Evolutionary conservation across 2,329 filamentous ascomycete genomes (phyloP).

Genomic region (Phialophora chinensis): DNA sequence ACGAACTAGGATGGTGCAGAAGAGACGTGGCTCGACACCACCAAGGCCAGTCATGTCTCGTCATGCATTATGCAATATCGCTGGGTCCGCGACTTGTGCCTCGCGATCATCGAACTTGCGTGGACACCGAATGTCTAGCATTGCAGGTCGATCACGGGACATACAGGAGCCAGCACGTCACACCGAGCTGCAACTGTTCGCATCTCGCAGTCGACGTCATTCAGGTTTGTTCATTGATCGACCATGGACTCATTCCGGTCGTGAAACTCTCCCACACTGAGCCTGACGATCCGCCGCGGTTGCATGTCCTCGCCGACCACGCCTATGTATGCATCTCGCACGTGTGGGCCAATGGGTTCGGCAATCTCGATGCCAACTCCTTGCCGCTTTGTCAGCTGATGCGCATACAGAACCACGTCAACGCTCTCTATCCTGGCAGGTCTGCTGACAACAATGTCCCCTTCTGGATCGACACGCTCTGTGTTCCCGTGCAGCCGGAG

Average conservation of each 20-base stretch:
- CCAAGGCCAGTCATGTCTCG: conserved; percentile 11
- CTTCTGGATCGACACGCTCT: conserved; percentile 23
- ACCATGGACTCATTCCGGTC: background rate
- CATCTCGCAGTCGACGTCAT: conserved; percentile 1
- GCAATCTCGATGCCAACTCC: conserved; percentile 8
- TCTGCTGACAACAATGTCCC: background rate
- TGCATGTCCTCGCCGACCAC: background rate
- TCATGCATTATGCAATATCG: conserved; percentile 5
- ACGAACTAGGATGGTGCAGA: conserved; percentile 7
- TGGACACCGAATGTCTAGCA: conserved; percentile 12
- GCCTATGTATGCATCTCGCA: conserved; percentile 13
- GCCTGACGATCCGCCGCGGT: background rate
- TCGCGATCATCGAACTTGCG: conserved; percentile 5
- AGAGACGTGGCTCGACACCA: conserved; percentile 12
- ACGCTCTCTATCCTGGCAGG: background rate
- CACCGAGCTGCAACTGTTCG: background rate
- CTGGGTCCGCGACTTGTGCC: background rate
- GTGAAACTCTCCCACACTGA: background rate
- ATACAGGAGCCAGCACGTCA: conserved; percentile 6
- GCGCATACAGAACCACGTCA: conserved; percentile 4
- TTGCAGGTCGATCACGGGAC: conserved; percentile 13
- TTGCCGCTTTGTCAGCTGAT: conserved; percentile 9
- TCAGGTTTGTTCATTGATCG: conserved; percentile 7
- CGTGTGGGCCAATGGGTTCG: conserved; percentile 14
- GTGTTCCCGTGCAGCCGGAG: conserved; percentile 14